These are phyloP conservation scores for Alternaria atra DNA, from an alignment of 2,329 filamentous ascomycete genomes.

Conservation along the genomic window DNA sequence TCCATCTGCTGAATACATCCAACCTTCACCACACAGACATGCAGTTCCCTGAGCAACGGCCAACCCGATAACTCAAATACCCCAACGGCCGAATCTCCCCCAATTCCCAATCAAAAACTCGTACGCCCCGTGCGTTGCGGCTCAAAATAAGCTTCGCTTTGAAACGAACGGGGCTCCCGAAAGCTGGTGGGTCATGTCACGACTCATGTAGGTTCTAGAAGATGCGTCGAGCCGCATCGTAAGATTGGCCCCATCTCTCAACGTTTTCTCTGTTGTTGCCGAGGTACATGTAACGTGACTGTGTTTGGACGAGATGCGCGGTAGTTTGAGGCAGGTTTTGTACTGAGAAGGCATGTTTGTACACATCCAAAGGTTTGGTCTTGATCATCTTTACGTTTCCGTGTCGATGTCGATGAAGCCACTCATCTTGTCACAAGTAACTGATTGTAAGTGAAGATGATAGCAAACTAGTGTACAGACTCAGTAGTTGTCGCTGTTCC, in stretches of 20 bases:
- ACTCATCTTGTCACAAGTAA: neutral
- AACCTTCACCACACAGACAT: neutral
- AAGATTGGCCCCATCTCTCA: constrained; percentile 15
- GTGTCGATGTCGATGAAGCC: neutral
- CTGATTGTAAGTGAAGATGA: neutral
- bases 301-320: neutral
- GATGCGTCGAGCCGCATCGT: constrained; percentile 19
- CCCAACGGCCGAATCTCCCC: neutral
- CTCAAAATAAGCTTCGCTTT: constrained; percentile 13
- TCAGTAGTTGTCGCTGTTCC: too few relatives aligned
- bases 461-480: too few relatives aligned
- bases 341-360: neutral
- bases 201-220: constrained; percentile 29
- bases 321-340: neutral
- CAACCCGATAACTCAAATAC: neutral
- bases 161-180: constrained; percentile 29
- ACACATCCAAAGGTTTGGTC: neutral
- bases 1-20: neutral
- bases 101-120: neutral
- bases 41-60: neutral
- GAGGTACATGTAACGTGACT: constrained; percentile 4
- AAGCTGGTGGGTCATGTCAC: constrained; percentile 20
- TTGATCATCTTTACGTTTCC: neutral
- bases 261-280: constrained; percentile 1
- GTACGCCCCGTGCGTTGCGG: constrained; percentile 1